Evolutionary conservation across 2,329 filamentous ascomycete species (phyloP).

Genomic region (Venturiaceae sp.): DNA sequence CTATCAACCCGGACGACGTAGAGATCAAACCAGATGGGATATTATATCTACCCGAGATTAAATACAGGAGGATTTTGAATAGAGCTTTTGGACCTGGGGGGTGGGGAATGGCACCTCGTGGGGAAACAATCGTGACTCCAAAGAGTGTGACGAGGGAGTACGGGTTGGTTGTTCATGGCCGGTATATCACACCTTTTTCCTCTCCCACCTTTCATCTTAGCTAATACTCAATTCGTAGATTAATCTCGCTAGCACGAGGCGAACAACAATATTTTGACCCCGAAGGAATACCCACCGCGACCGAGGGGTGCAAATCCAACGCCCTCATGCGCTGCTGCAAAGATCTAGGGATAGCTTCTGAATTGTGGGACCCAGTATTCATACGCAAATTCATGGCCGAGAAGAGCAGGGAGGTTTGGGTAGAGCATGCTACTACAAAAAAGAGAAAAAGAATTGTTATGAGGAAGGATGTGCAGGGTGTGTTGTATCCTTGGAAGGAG

Average conservation of each 20-base stretch:
- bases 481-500: conserved; percentile 56
- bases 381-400: conserved; percentile 72
- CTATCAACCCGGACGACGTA: conserved; percentile 63
- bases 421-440: conserved; percentile 78
- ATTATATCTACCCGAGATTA: conserved; percentile 94
- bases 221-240: conserved; percentile 38
- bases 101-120: conserved; percentile 86
- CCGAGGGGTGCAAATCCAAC: conserved; percentile 96
- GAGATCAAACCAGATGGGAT: conserved; percentile 98
- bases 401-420: conserved; percentile 72
- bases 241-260: conserved; percentile 85
- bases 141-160: conserved; percentile 83
- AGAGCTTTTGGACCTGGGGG: conserved; percentile 86
- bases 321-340: conserved; percentile 98
- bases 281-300: conserved; percentile 85
- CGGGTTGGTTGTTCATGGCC: conserved; percentile 75
- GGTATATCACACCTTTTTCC: conserved; percentile 44
- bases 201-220: neutral
- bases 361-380: conserved; percentile 93
- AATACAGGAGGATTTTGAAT: conserved; percentile 88
- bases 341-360: conserved; percentile 86
- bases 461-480: conserved; percentile 61
- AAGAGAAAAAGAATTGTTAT: conserved; percentile 83
- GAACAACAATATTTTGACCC: conserved; percentile 90
- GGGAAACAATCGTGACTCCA: conserved; percentile 75